A percentile compares a stretch with the other conserved stretches of the same genome.
phyloP scores from a whole-genome alignment of 805 yeast genomes.

The Kodamaea hsintzibuensis region DNA sequence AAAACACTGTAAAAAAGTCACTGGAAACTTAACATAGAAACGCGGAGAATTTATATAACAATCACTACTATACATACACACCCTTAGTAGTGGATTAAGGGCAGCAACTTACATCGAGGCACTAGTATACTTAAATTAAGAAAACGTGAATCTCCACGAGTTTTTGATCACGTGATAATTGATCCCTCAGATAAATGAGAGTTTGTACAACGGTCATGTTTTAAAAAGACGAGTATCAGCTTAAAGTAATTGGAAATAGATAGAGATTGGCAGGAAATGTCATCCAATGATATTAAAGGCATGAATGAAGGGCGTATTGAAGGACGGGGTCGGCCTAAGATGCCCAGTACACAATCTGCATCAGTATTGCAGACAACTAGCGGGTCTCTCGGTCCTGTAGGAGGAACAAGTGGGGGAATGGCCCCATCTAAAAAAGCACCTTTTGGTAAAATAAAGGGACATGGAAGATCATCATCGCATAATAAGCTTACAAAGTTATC shows the following conservation, averaged over 20 bases:
- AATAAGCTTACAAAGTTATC: slow-evolving; percentile 33
- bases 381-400: background rate
- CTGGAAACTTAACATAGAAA: no score
- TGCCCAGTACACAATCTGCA: slow-evolving; percentile 4
- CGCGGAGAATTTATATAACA: background rate
- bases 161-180: background rate
- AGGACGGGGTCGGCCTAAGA: slow-evolving; percentile 13
- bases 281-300: background rate
- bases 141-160: background rate
- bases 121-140: background rate
- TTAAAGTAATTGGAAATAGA: background rate
- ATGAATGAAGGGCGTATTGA: slow-evolving; percentile 10
- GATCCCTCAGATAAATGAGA: background rate
- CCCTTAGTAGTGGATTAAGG: background rate
- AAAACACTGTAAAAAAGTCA: no score
- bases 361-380: background rate
- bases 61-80: background rate
- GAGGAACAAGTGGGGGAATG: background rate
- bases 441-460: slow-evolving; percentile 16
- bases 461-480: slow-evolving; percentile 33
- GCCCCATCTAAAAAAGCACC: background rate
- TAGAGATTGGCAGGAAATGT: background rate
- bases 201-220: background rate
- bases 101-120: background rate
- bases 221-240: background rate